Percentiles rank a stretch among this genome's conserved stretches.
phyloP scores from a whole-genome alignment of 441 rosid species.

The Syzygium syzygioides region DNA sequence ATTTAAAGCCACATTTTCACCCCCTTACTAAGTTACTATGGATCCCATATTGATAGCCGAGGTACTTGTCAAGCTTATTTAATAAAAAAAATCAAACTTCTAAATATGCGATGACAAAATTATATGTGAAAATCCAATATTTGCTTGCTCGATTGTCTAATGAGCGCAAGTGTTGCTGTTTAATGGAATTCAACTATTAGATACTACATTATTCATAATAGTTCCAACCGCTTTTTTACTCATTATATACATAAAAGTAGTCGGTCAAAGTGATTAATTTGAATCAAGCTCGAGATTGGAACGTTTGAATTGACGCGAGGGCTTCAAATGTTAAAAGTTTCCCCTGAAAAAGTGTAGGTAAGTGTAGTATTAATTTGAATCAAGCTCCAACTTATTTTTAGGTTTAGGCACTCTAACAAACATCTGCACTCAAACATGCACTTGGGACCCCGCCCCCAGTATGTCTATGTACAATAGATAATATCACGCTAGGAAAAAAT shows the following conservation, averaged over 20 bases:
- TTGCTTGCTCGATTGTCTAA: not conserved
- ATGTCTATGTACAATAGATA: too few relatives aligned
- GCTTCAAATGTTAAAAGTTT: not conserved
- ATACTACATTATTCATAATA: not conserved
- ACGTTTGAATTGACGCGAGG: not conserved
- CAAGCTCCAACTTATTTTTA: not conserved
- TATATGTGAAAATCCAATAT: not conserved
- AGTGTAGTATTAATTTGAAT: not conserved
- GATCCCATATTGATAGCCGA: not conserved
- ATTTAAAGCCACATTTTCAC: not conserved
- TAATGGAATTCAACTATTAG: not conserved
- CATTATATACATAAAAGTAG: not conserved
- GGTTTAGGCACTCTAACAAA: not conserved
- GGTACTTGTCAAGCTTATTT: not conserved
- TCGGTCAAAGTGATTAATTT: not conserved
- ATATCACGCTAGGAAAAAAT: too few relatives aligned
- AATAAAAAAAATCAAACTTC: not conserved
- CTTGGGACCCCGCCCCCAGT: too few relatives aligned
- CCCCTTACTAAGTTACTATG: not conserved
- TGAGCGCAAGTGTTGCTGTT: not conserved
- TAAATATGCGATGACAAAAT: not conserved
- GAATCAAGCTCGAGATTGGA: not conserved
- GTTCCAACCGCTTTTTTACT: not conserved
- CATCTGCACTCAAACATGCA: too few relatives aligned
- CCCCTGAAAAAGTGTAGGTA: not conserved